Evolutionary conservation across 2,329 filamentous ascomycete genomes (phyloP).

Genomic region (Lachnellula willkommii): DNA sequence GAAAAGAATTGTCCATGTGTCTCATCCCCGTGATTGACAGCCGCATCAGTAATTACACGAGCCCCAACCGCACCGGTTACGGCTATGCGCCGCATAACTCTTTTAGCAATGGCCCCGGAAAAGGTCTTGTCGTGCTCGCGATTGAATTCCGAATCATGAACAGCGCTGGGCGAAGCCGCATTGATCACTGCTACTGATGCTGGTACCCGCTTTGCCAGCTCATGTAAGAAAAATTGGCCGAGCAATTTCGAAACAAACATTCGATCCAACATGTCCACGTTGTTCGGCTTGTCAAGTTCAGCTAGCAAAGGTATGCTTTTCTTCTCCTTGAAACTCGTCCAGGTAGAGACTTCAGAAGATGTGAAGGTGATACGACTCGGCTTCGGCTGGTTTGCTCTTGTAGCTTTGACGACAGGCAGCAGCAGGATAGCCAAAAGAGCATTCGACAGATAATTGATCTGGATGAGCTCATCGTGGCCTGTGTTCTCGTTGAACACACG

Average conservation of each 20-base stretch:
- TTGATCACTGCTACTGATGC: slow-evolving; percentile 5
- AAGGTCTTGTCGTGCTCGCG: not conserved
- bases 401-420: slow-evolving; percentile 23
- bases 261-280: slow-evolving; percentile 1
- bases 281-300: not conserved
- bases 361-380: not conserved
- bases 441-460: slow-evolving; percentile 29
- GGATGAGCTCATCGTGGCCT: slow-evolving; percentile 37
- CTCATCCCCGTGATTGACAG: not conserved
- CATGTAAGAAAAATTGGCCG: slow-evolving; percentile 7
- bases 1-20: slow-evolving; percentile 9
- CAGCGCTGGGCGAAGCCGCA: slow-evolving; percentile 1
- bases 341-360: not conserved
- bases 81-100: slow-evolving; percentile 2
- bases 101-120: not conserved
- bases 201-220: slow-evolving; percentile 6
- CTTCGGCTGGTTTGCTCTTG: not conserved
- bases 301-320: not conserved
- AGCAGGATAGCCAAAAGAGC: slow-evolving; percentile 21
- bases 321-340: not conserved
- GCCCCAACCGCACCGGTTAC: slow-evolving; percentile 1
- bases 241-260: slow-evolving; percentile 8
- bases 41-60: slow-evolving; percentile 5
- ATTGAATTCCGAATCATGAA: not conserved
- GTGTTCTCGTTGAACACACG: slow-evolving; percentile 10